A percentile compares a stretch with the other conserved stretches of the same genome.
Evolutionary conservation across 1,284 basidiomycete species (phyloP).

Genomic region (Apiotrichum sp.): DNA sequence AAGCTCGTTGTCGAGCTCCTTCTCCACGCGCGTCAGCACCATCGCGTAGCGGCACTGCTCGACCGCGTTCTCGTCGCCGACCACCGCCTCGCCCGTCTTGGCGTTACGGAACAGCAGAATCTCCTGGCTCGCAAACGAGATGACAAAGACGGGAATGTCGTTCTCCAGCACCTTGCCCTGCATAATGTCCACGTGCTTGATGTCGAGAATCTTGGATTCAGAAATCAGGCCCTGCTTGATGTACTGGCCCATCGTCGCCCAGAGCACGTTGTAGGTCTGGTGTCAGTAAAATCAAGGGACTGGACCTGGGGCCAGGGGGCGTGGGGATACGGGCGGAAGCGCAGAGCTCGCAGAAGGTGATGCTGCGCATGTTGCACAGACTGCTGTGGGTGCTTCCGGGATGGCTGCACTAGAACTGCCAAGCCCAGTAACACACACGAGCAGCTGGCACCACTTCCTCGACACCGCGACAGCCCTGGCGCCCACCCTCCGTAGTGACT

Average conservation of each 20-base stretch:
- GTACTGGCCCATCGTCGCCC: constrained; percentile 96
- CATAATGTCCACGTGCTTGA: constrained; percentile 81
- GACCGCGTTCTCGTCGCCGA: constrained; percentile 82
- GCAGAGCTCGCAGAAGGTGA: no score
- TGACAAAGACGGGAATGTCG: constrained; percentile 81
- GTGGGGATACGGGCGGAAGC: no score
- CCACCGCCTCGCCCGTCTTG: constrained; percentile 73
- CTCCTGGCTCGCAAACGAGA: constrained; percentile 91
- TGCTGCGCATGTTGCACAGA: no score
- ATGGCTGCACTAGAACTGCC: no score
- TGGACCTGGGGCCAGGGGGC: not conserved
- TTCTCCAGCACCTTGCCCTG: constrained; percentile 81
- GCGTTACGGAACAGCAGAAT: constrained; percentile 85
- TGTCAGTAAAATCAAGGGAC: not conserved
- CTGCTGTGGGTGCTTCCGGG: no score
- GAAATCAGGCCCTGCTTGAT: constrained; percentile 80
- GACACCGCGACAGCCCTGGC: no score
- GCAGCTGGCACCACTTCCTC: no score
- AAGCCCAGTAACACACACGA: no score
- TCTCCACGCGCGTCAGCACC: constrained; percentile 79
- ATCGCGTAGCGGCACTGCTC: constrained; percentile 91
- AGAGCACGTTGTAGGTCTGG: constrained; percentile 90
- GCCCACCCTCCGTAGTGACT: constrained; percentile 39
- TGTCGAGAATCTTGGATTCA: constrained; percentile 87
- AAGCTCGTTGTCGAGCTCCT: constrained; percentile 80